Evolutionary conservation across 225 moss, liverwort and hornwort species (phyloP).

Genomic region (Sphagnum tenellum): DNA sequence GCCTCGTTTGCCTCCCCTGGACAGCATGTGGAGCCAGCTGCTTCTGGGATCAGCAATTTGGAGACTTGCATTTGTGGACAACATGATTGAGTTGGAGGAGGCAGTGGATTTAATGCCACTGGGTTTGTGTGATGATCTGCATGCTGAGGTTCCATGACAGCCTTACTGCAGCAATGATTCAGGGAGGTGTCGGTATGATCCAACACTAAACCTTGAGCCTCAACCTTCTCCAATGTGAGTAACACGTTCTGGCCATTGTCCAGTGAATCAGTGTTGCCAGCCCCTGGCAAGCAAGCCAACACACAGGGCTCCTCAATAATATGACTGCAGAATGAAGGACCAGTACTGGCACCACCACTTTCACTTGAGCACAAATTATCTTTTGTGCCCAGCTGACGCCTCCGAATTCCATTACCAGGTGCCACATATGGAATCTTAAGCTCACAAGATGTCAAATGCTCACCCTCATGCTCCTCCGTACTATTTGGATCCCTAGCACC

Average conservation of each 20-base stretch:
- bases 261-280: neutral
- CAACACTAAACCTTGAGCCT: neutral
- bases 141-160: neutral
- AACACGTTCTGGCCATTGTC: neutral
- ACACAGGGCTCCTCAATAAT: too few species aligned
- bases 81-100: neutral
- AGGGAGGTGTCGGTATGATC: neutral
- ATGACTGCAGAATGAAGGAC: neutral
- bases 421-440: neutral
- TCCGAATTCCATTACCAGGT: slow-evolving; percentile 1
- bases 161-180: slow-evolving; percentile 1
- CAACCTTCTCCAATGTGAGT: neutral
- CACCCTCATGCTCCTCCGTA: neutral
- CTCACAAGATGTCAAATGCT: neutral
- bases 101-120: neutral
- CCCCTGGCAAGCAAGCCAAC: neutral
- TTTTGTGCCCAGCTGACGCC: slow-evolving; percentile 1
- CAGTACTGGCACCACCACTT: neutral
- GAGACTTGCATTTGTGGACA: too few species aligned
- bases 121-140: neutral
- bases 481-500: neutral
- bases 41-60: too few species aligned
- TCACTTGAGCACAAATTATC: slow-evolving; percentile 1
- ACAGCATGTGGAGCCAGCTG: too few species aligned
- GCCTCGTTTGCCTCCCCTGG: too few species aligned